Percentiles rank a stretch among this genome's conserved stretches.
phyloP scores from a whole-genome alignment of 75 land plant genomes.

The Sequoiadendron giganteum region DNA sequence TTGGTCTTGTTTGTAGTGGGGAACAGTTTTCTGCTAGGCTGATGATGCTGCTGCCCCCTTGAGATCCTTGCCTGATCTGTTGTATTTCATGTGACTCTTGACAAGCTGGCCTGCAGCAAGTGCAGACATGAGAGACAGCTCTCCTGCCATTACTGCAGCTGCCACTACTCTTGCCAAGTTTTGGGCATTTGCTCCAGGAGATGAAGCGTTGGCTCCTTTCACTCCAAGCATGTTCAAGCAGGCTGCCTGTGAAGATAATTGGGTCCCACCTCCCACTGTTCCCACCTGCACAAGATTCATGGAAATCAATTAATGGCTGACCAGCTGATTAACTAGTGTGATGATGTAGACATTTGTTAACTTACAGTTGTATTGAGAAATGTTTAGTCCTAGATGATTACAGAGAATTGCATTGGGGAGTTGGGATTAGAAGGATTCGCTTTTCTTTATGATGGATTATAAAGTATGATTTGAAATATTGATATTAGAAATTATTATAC shows the following conservation, averaged over 20 bases:
- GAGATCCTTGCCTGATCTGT: constrained; percentile 56
- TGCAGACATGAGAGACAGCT: constrained; percentile 92
- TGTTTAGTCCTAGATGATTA: too few species aligned
- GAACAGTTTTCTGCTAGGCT: too few species aligned
- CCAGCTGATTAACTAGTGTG: too few species aligned
- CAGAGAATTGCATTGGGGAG: too few species aligned
- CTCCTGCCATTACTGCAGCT: constrained; percentile 79
- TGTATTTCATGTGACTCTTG: constrained; percentile 91
- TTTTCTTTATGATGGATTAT: too few species aligned
- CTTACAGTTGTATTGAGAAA: too few species aligned
- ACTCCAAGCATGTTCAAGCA: constrained; percentile 86
- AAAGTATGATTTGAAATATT: too few species aligned
- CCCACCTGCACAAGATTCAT: constrained; percentile 54
- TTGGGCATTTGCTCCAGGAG: constrained; percentile 69
- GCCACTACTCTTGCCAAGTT: constrained; percentile 73
- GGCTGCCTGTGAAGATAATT: constrained; percentile 80
- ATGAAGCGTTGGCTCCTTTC: constrained; percentile 18
- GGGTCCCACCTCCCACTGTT: constrained; percentile 91
- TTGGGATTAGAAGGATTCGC: too few species aligned
- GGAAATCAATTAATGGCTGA: background rate
- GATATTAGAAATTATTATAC: too few species aligned
- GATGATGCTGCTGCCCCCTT: background rate
- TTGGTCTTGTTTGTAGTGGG: too few species aligned
- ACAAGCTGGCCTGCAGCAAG: constrained; percentile 87
- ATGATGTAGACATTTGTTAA: too few species aligned